Percentiles rank a stretch among this genome's conserved stretches.
phyloP scores from a whole-genome alignment of 768 basidiomycete species.

The Asterophora parasitica region DNA sequence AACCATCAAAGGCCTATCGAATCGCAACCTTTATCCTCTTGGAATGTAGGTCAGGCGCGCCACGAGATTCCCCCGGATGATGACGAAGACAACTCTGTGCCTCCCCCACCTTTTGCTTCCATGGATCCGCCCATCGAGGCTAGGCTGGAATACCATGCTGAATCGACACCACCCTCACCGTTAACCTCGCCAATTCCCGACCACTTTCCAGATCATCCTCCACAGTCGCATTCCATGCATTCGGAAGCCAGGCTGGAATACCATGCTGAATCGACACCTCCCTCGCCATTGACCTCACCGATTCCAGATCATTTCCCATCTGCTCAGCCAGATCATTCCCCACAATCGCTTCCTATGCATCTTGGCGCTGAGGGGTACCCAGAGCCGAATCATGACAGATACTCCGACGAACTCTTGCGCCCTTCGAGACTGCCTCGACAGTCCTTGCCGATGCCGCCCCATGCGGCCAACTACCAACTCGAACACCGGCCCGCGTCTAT shows the following conservation, averaged over 20 bases:
- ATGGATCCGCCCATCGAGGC: constrained; percentile 31
- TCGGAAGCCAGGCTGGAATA: constrained; percentile 25
- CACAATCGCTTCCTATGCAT: no score
- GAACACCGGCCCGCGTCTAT: constrained; percentile 13
- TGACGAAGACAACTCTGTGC: constrained; percentile 21
- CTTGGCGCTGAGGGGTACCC: neutral
- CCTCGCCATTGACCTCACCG: constrained; percentile 19
- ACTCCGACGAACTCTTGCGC: neutral
- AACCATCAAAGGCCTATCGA: constrained; percentile 2
- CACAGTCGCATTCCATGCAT: neutral
- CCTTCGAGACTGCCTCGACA: constrained; percentile 17
- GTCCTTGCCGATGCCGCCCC: constrained; percentile 14
- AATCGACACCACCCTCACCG: constrained; percentile 19
- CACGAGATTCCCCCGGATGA: constrained; percentile 12
- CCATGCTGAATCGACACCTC: constrained; percentile 18
- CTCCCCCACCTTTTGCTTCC: constrained; percentile 37
- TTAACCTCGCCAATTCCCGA: constrained; percentile 16
- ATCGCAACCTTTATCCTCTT: neutral
- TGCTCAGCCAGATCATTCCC: constrained; percentile 4
- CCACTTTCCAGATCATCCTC: constrained; percentile 6
- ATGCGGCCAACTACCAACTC: constrained; percentile 6
- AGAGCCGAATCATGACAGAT: neutral
- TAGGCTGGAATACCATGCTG: constrained; percentile 19
- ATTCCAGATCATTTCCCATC: neutral
- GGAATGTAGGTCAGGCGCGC: constrained; percentile 3